Evolutionary conservation across 2,329 filamentous ascomycete species (phyloP), one percentile per base, ranked within the genome.

Genomic region (Botrytis aclada): DNA sequence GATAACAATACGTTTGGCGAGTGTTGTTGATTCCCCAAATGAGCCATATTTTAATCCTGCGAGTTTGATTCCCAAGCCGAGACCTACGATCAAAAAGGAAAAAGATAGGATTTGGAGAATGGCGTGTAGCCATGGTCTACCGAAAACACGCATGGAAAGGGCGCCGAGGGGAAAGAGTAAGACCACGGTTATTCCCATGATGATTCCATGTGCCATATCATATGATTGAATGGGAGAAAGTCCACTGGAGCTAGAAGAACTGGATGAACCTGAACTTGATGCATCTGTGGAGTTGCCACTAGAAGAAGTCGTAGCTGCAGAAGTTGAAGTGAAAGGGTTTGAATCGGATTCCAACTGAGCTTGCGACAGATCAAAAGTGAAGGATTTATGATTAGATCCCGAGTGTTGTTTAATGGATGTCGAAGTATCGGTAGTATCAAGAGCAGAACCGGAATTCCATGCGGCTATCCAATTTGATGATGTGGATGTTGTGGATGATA

Each of bases 181-280:
- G 5, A 87, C 84, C 75, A 90, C 89, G 29, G 87, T 86, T 63
- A 90, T 78, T 39, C 85, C 85, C 88, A 91, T 89, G 77, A 91
- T 82, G 76, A 89, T 83, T 66, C 88, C 89, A 74, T 91, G 89
- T 0, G 85, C 83, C 63, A 76, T 80, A 4, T 78, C 51, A 20
- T 76, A 79, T 12, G 76, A 69, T 20, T 39, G 6, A 4, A 76
- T 1, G 67, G 34, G 41, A 45, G 43, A 66, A 51, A n/a, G 20
- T 37, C 45, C 39, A 18, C n/a, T 34, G n/a, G 66, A 67, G n/a
- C 16, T 43, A 34, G 51, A 56, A n/a, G 60, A 32, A 16, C 47
- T 60, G 2, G 51, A 69, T 1, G 60, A 56, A 4, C 41, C 29
- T 16, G 74, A 70, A 4, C 41, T 34, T 16, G 74, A 70, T 1